Conservation (phyloP, 805 yeast genomes). For the Kregervanrija delftensis region DNA sequence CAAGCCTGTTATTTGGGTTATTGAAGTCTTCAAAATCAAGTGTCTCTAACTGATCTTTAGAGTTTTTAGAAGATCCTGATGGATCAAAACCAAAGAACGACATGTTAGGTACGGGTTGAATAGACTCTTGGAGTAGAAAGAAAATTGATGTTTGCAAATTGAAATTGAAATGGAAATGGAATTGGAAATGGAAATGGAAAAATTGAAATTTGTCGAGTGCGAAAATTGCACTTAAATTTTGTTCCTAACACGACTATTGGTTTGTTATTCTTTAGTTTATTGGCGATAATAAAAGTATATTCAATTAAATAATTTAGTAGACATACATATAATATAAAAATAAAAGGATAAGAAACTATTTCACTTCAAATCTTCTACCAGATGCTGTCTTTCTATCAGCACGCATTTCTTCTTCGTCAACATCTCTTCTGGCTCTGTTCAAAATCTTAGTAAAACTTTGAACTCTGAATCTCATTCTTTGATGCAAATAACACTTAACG, state of each 20-base stretch:
- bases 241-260: too few species aligned
- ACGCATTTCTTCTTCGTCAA: slow-evolving; percentile 55
- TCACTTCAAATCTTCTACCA: slow-evolving; percentile 56
- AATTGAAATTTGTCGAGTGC: too few species aligned
- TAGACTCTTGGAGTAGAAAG: too few species aligned
- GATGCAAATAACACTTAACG: slow-evolving; percentile 96
- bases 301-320: too few species aligned
- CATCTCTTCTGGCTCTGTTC: slow-evolving; percentile 95
- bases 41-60: slow-evolving; percentile 11
- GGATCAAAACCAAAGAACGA: slow-evolving; percentile 65
- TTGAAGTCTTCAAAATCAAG: slow-evolving; percentile 80
- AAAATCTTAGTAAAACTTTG: slow-evolving; percentile 89
- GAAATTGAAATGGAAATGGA: too few species aligned
- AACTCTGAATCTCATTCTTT: slow-evolving; percentile 96
- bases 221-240: too few species aligned
- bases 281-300: too few species aligned
- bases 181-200: too few species aligned
- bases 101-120: slow-evolving; percentile 29
- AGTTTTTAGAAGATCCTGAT: slow-evolving; percentile 26
- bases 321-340: too few species aligned
- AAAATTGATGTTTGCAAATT: too few species aligned
- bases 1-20: slow-evolving; percentile 30
- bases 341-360: slow-evolving; percentile 2
- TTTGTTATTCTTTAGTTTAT: too few species aligned
- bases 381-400: slow-evolving; percentile 58